Percentiles rank a stretch among this genome's conserved stretches.
These are phyloP conservation scores for Wallacemonas sp. DNA, from an alignment of 208 protist species.

Conservation along the genomic window DNA sequence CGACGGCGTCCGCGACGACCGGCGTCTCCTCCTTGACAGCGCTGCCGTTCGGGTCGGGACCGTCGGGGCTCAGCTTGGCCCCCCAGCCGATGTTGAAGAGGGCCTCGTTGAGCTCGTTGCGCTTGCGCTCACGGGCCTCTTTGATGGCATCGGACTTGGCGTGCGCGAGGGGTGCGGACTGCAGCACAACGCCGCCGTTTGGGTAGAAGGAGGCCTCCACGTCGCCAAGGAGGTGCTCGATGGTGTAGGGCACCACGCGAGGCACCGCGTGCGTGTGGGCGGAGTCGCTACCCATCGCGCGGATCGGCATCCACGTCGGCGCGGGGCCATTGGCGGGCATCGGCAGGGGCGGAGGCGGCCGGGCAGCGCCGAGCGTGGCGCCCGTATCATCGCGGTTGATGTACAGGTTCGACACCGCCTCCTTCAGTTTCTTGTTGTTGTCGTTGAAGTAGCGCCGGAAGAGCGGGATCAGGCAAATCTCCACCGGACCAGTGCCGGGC, in stretches of 20 bases:
- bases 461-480: constrained; percentile 81
- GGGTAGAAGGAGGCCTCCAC: constrained; percentile 52
- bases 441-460: constrained; percentile 88
- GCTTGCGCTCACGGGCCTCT: constrained; percentile 17
- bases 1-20: not conserved
- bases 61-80: not conserved
- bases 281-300: not conserved
- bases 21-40: not conserved
- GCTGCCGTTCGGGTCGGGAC: not conserved
- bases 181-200: constrained; percentile 35
- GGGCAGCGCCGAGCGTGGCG: not conserved
- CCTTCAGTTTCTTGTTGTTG: constrained; percentile 70
- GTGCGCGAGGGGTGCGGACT: constrained; percentile 25
- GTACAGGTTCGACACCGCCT: constrained; percentile 46
- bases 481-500: constrained; percentile 28
- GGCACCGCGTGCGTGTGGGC: not conserved
- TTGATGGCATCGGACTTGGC: constrained; percentile 28
- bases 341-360: not conserved
- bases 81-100: constrained; percentile 15
- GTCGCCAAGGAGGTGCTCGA: constrained; percentile 57
- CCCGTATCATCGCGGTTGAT: constrained; percentile 25
- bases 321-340: not conserved
- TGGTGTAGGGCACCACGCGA: constrained; percentile 9
- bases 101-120: constrained; percentile 16
- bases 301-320: constrained; percentile 2